Evolutionary conservation across 202 grass and related monocot genomes (phyloP).

Genomic region (Sporobolus alterniflorus): DNA sequence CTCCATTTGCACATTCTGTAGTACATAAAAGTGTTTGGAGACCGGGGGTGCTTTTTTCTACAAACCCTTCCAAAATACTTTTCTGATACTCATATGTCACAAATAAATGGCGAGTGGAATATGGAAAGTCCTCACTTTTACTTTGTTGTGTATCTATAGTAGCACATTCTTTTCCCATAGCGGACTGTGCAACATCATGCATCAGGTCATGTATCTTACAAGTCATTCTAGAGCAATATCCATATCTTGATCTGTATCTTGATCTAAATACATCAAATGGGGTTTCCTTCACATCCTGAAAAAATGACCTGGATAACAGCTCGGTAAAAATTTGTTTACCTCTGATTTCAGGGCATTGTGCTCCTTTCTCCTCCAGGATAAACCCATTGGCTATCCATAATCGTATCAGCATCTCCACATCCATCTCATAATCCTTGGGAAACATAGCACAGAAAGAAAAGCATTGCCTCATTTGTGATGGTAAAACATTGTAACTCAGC

Average conservation of each 20-base stretch:
- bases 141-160: neutral
- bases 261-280: neutral
- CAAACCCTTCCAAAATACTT: neutral
- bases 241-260: neutral
- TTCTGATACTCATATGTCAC: fast-evolving
- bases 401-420: slow-evolving; percentile 27
- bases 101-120: neutral
- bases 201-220: slow-evolving; percentile 36
- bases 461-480: slow-evolving; percentile 29
- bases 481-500: slow-evolving; percentile 26
- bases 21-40: neutral
- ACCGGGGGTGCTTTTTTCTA: neutral
- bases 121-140: neutral
- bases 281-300: slow-evolving; percentile 14
- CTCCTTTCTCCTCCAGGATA: neutral
- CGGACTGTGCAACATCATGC: slow-evolving; percentile 41
- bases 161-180: slow-evolving; percentile 18
- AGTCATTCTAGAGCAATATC: neutral
- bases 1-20: too few species aligned
- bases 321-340: slow-evolving; percentile 27
- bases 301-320: slow-evolving; percentile 27
- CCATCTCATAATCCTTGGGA: slow-evolving; percentile 20
- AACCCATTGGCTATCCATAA: slow-evolving; percentile 40
- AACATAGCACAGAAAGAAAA: slow-evolving; percentile 44
- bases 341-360: neutral